Percentiles rank a stretch among this genome's conserved stretches.
These are phyloP conservation scores for Corylus heterophylla DNA, from an alignment of 306 rosid genomes.

Conservation along the genomic window DNA sequence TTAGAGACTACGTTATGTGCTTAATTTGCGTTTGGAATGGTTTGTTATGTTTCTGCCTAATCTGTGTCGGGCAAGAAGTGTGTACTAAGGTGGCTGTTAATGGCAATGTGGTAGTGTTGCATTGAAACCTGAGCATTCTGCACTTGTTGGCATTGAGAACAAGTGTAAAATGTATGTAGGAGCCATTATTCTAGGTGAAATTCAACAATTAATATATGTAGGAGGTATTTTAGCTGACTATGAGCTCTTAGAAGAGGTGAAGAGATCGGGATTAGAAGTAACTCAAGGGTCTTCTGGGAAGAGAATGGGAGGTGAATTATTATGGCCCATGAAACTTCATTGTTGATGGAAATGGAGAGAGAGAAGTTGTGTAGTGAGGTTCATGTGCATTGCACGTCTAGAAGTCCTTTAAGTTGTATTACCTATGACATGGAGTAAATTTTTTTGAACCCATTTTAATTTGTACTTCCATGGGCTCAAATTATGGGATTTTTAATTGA, in stretches of 20 bases:
- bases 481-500: not conserved
- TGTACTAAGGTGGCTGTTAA: not conserved
- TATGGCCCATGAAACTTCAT: not conserved
- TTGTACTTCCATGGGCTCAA: not conserved
- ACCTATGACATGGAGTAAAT: not conserved
- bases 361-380: slow-evolving; percentile 1
- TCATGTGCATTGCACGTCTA: not conserved
- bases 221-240: not conserved
- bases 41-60: not conserved
- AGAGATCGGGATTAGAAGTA: not conserved
- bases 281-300: not conserved
- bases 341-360: not conserved
- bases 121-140: not conserved
- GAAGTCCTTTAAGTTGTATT: not conserved
- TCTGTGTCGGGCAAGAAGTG: not conserved
- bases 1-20: not conserved
- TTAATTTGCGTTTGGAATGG: not conserved
- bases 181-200: not conserved
- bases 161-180: no score
- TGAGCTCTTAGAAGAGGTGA: not conserved
- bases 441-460: not conserved
- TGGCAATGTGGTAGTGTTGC: not conserved
- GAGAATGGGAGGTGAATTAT: not conserved
- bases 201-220: not conserved
- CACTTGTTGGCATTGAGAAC: not conserved